Evolutionary conservation across 1,284 basidiomycete species (phyloP), one percentile per base, ranked within the genome.

Genomic region (Ustilago loliicola): DNA sequence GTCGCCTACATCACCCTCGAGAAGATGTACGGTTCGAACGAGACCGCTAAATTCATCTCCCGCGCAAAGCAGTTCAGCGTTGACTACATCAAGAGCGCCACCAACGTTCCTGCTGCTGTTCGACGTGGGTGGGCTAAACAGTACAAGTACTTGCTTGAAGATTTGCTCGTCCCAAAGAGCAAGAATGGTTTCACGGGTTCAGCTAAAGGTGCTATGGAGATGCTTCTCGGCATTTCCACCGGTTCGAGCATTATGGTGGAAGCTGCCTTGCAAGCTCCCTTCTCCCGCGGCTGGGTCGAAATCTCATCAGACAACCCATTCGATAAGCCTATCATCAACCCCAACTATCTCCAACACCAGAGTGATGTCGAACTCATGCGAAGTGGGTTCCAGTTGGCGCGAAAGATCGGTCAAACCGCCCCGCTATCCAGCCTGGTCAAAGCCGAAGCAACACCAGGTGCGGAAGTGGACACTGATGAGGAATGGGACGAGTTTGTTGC

Each of bases 251-350:
- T 84, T 7, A 64, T 64, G 54, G 63, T 84, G 23, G 75, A 83
- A 51, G 63, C 74, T 5, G 81, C 81, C 1, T 70, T 84, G 0
- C 83, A 84, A 58, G 70, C 79, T 19, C 83, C 83, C n/a, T 73
- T 84, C 30, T 83, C 81, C n/a, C 77, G 83, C 6, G 82, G 83
- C 19, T 77, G 65, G 59, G 70, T 85, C 51, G 68, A 78, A 32
- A 81, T 85, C 48, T 55, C 54, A 1, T 77, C 72, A 15, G 57
- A 60, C 27, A 62, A 84, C 51, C 62, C 80, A 0, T 83, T 83
- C 47, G 72, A 64, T 2, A 51, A 63, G 48, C 82, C 83, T 19
- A 52, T 29, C 13, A 84, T 85, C 66, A 80, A 85, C 56, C 76
- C 82, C 8, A 74, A 69, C 66, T 86, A 83, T 62, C 75, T 84